These are phyloP conservation scores for Zygnema cylindricum DNA, from an alignment of 139 green algal genomes.

Conservation along the genomic window DNA sequence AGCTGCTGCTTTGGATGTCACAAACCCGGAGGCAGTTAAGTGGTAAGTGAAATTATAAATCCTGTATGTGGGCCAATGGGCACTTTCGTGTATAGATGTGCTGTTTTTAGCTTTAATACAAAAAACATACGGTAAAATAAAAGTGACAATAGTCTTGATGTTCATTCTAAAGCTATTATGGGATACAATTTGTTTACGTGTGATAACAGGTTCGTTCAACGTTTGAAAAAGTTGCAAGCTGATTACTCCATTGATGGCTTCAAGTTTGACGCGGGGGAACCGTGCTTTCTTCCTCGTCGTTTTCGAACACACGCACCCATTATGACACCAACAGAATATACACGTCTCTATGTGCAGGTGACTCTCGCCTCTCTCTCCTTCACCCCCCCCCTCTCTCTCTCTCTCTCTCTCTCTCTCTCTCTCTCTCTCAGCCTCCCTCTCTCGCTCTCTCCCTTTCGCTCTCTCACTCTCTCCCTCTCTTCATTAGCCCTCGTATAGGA, in stretches of 20 bases:
- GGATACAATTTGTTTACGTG: constrained; percentile 10
- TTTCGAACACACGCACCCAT: constrained; percentile 66
- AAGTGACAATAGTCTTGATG: neutral
- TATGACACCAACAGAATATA: constrained; percentile 70
- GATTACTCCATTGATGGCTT: constrained; percentile 72
- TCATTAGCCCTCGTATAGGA: no score
- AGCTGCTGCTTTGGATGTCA: constrained; percentile 73
- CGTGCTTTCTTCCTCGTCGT: constrained; percentile 72
- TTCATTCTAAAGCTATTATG: neutral
- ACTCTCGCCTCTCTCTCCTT: neutral
- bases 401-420: neutral
- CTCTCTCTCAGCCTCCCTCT: no score
- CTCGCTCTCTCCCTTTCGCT: no score
- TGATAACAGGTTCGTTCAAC: constrained; percentile 62
- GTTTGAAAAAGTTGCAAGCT: constrained; percentile 66
- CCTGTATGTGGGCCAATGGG: no score
- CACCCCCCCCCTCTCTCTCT: neutral
- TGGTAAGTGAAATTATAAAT: constrained; percentile 62
- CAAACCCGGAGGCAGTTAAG: constrained; percentile 72
- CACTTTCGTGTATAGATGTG: neutral
- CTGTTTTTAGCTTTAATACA: neutral
- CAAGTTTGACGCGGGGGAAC: constrained; percentile 79
- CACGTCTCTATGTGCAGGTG: constrained; percentile 67
- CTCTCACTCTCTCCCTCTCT: no score
- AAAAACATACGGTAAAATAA: constrained; percentile 8